Percentiles rank a stretch among this genome's conserved stretches.
Conservation (phyloP, 306 rosid genomes). For the Trifolium dubium region DNA sequence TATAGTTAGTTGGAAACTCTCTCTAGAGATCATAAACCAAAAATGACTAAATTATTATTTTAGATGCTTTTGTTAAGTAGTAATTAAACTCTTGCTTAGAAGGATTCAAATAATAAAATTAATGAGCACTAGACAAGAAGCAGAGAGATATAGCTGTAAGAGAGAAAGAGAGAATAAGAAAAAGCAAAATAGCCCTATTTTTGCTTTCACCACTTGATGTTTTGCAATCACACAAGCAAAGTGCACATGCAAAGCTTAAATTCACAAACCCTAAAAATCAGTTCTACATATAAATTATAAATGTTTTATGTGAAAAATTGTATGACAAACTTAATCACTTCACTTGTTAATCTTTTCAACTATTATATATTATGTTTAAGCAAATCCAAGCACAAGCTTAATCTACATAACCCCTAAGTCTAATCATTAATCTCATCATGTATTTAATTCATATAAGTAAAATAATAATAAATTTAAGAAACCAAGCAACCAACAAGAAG, state of each 20-base stretch:
- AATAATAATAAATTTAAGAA: slow-evolving; percentile 12
- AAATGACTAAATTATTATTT: too few species aligned
- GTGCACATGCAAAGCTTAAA: neutral
- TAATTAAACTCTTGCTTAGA: too few species aligned
- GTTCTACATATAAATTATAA: neutral
- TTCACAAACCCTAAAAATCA: slow-evolving; percentile 18
- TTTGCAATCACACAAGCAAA: slow-evolving; percentile 13
- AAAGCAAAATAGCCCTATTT: neutral
- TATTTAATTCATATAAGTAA: slow-evolving; percentile 33
- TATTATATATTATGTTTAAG: neutral
- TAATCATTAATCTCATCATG: slow-evolving; percentile 48
- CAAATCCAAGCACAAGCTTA: neutral
- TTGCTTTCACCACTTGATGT: neutral
- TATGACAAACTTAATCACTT: slow-evolving; percentile 2
- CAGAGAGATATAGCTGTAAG: too few species aligned
- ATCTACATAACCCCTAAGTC: slow-evolving; percentile 37
- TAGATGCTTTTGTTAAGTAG: too few species aligned
- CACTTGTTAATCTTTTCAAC: neutral
- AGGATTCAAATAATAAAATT: too few species aligned
- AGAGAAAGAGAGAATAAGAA: neutral
- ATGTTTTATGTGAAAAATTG: neutral
- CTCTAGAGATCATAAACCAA: too few species aligned
- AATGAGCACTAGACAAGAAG: too few species aligned
- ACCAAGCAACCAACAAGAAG: slow-evolving; percentile 21
- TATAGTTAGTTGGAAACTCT: too few species aligned